Conservation (phyloP, 2,329 filamentous ascomycete genomes). For the Grosmannia penicillata region DNA sequence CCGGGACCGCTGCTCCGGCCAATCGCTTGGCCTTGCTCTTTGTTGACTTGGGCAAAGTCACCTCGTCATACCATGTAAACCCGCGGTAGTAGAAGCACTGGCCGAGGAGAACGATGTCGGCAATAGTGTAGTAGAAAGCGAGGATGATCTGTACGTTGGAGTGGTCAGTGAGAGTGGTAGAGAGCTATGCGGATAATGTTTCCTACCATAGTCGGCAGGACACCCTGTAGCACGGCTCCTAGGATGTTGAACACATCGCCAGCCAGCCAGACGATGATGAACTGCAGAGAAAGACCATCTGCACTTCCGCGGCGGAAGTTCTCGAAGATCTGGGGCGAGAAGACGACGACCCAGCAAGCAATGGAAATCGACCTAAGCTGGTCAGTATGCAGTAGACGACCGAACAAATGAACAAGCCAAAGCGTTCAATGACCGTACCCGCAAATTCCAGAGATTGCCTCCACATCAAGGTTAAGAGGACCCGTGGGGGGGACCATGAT, state of each 20-base stretch:
- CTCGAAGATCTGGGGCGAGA: slow-evolving; percentile 73
- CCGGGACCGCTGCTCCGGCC: slow-evolving; percentile 4
- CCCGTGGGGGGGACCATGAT: slow-evolving; percentile 39
- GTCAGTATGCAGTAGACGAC: not conserved
- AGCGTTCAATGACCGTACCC: too few relatives aligned
- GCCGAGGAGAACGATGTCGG: slow-evolving; percentile 48
- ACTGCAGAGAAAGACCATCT: slow-evolving; percentile 34
- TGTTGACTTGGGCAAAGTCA: slow-evolving; percentile 26
- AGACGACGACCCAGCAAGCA: slow-evolving; percentile 95
- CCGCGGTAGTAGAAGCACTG: slow-evolving; percentile 96
- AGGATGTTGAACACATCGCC: slow-evolving; percentile 45
- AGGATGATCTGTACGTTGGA: slow-evolving; percentile 12
- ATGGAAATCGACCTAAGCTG: slow-evolving; percentile 62
- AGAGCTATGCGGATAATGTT: too few relatives aligned
- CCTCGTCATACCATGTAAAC: slow-evolving; percentile 50
- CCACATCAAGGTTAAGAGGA: slow-evolving; percentile 62
- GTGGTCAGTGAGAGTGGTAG: too few relatives aligned
- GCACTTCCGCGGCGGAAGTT: slow-evolving; percentile 14
- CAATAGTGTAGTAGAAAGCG: slow-evolving; percentile 14
- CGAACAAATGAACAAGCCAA: not conserved
- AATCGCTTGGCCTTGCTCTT: not conserved
- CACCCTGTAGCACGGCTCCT: slow-evolving; percentile 33
- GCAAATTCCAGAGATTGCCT: slow-evolving; percentile 84
- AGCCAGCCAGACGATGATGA: slow-evolving; percentile 81
- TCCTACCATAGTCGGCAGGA: slow-evolving; percentile 86